Base-by-base conservation (phyloP, 495 filamentous ascomycete species). In the Trichoderma gamsii region DNA sequence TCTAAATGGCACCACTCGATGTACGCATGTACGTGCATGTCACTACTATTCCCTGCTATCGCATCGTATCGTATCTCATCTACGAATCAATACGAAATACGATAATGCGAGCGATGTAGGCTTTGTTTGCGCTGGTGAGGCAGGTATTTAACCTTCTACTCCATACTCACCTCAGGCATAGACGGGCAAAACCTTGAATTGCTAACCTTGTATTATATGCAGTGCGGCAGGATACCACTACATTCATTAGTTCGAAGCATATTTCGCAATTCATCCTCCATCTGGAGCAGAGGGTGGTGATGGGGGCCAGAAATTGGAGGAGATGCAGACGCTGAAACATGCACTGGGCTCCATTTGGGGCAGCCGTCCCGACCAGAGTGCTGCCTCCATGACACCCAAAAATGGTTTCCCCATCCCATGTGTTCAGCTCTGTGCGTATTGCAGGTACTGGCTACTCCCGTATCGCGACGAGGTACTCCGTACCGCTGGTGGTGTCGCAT, bases 261-360 rank as follows among this genome's bases (percentile, higher is more conserved):
- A 52, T 21, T n/a, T 52, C n/a, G 44, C 15, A 18, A 9, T 21
- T 52, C 18, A 23, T 23, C 35, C 35, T 38, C 35, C 35, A 52
- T 52, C 16, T 18, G 49, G 43, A 18, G 18, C 2, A 23, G 49
- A 52, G 18, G 18, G 8, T n/a, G 18, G 21, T 52, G 7, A n/a
- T 52, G 49, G 8, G 18, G 18, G 21, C 21, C 15, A 61, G 23
- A 61, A 61, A 61, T 56, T 56, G 51, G 25, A 18, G 56, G 56
- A 9, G 56, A 32, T 18, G 56, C 56, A 61, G 56, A 61, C 16
- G 56, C 56, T 61, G 56, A 61, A 61, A 61, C 56, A 29, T 9
- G 56, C 27, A 61, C 56, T 52, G 13, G 44, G 51, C 15, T 25
- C 51, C 1, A 1, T 23, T 56, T 27, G 51, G 51, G 51, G 8